These are phyloP conservation scores for Populus davidiana DNA, from an alignment of 345 rosid genomes.

Conservation along the genomic window DNA sequence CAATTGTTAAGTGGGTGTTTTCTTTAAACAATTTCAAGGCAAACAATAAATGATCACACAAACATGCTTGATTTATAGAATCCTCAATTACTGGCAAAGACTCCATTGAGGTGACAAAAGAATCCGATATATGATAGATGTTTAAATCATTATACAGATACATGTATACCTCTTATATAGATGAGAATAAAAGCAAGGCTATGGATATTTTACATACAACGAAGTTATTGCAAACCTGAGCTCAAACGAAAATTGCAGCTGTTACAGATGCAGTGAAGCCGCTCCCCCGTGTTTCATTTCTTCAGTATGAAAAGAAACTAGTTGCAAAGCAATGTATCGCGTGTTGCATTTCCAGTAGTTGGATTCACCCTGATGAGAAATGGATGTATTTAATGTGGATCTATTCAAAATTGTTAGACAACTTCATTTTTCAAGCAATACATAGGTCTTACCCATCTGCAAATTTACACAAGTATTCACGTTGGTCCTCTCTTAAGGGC, in stretches of 20 bases:
- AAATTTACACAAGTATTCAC: conserved; percentile 74
- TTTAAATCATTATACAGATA: not conserved
- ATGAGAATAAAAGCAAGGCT: not conserved
- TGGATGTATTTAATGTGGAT: not conserved
- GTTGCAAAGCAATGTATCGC: conserved; percentile 76
- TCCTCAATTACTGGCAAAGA: not conserved
- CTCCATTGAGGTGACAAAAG: not conserved
- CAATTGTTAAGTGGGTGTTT: not conserved
- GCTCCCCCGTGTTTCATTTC: conserved; percentile 3
- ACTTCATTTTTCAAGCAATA: not conserved
- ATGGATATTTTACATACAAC: not conserved
- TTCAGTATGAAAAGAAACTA: conserved; percentile 27
- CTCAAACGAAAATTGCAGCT: conserved; percentile 17
- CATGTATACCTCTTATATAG: not conserved
- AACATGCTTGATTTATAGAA: not conserved
- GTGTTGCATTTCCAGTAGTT: conserved; percentile 73
- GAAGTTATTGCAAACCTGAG: conserved; percentile 14
- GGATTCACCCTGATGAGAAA: conserved; percentile 55
- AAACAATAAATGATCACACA: not conserved
- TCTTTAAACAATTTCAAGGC: not conserved
- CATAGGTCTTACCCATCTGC: conserved; percentile 68
- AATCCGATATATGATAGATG: not conserved
- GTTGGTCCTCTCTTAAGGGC: conserved; percentile 85
- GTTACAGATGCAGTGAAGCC: conserved; percentile 2
- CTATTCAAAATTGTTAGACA: not conserved